These are phyloP conservation scores for Gloeophyllum trabeum DNA, from an alignment of 768 basidiomycete genomes.

Conservation along the genomic window DNA sequence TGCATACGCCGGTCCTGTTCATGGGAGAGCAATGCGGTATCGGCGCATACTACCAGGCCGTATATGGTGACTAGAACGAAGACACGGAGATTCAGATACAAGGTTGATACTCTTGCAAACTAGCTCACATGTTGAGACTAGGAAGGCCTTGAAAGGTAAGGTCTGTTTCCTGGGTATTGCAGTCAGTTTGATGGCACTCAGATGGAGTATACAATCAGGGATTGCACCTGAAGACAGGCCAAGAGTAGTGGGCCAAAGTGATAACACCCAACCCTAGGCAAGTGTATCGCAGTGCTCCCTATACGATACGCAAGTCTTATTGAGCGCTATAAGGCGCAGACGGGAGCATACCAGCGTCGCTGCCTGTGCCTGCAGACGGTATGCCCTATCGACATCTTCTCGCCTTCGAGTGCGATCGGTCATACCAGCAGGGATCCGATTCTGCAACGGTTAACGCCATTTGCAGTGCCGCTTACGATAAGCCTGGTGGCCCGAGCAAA, in stretches of 20 bases:
- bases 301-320: too few relatives aligned
- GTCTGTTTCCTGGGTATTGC: slow-evolving; percentile 52
- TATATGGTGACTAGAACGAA: slow-evolving; percentile 40
- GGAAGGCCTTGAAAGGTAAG: slow-evolving; percentile 69
- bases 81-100: slow-evolving; percentile 3
- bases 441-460: too few relatives aligned
- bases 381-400: slow-evolving; percentile 47
- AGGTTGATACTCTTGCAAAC: background rate
- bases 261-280: slow-evolving; percentile 49
- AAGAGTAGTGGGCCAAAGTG: slow-evolving; percentile 55
- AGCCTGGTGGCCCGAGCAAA: too few relatives aligned
- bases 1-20: slow-evolving; percentile 54
- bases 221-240: slow-evolving; percentile 57
- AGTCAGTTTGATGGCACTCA: too few relatives aligned
- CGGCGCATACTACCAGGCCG: slow-evolving; percentile 68
- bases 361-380: slow-evolving; percentile 32
- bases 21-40: slow-evolving; percentile 61
- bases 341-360: slow-evolving; percentile 7
- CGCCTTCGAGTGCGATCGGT: slow-evolving; percentile 28
- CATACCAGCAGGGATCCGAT: slow-evolving; percentile 11
- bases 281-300: slow-evolving; percentile 46
- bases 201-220: too few relatives aligned
- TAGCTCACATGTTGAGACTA: slow-evolving; percentile 56
- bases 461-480: too few relatives aligned
- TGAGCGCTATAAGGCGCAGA: too few relatives aligned